phyloP scores from a whole-genome alignment of 352 stramenopile genomes.

The Globisporangium echinulatum region DNA sequence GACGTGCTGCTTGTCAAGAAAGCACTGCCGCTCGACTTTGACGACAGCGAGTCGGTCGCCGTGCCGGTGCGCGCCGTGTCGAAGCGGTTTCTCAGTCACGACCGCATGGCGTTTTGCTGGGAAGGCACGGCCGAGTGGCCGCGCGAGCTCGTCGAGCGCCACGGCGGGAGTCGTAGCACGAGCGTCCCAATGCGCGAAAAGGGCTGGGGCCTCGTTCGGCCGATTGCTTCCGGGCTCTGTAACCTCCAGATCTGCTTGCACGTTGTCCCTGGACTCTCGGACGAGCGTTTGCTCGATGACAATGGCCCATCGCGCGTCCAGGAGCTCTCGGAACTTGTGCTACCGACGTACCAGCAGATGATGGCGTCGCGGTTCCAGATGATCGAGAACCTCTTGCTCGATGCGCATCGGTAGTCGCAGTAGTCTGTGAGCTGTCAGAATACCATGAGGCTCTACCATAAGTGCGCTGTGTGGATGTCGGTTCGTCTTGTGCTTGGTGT shows the following conservation, averaged over 20 bases:
- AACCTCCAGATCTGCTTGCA: slow-evolving; percentile 6
- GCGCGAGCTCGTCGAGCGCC: background rate
- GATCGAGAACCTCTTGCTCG: slow-evolving; percentile 14
- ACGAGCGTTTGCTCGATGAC: slow-evolving; percentile 6
- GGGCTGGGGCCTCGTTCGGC: slow-evolving; percentile 10
- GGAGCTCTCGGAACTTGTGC: slow-evolving; percentile 5
- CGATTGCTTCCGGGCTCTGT: background rate
- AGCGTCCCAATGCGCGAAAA: slow-evolving; percentile 5
- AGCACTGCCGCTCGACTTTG: slow-evolving; percentile 1
- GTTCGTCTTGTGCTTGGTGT: too few relatives aligned
- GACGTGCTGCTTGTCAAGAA: slow-evolving; percentile 10
- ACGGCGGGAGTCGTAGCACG: background rate
- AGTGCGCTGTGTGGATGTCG: too few relatives aligned
- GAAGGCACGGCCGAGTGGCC: slow-evolving; percentile 11
- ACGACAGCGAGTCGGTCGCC: background rate
- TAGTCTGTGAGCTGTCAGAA: background rate
- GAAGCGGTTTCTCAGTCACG: slow-evolving; percentile 12
- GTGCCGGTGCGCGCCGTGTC: background rate
- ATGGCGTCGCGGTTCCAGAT: slow-evolving; percentile 10
- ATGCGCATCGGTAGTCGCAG: slow-evolving; percentile 1
- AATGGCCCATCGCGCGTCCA: background rate
- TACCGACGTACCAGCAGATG: slow-evolving; percentile 8
- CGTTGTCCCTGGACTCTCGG: slow-evolving; percentile 5
- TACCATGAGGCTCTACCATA: too few relatives aligned
- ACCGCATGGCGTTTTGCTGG: slow-evolving; percentile 7